Conservation (phyloP, 805 yeast species). For the Starmerella davenportii region DNA sequence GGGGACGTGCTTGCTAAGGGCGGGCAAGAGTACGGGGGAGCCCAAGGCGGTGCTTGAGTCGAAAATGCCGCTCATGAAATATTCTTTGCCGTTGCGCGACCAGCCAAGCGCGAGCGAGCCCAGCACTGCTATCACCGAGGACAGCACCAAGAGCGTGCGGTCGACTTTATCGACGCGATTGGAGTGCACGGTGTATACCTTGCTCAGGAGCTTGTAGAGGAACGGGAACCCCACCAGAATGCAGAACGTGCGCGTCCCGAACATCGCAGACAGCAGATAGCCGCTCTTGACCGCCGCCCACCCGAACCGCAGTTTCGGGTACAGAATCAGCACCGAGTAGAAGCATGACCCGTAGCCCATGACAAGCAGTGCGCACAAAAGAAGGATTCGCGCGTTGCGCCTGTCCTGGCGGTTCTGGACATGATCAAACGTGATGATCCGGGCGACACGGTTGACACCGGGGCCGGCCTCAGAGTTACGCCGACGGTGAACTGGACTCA, state of each 20-base stretch:
- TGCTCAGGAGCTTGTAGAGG: conserved; percentile 12
- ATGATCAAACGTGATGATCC: conserved; percentile 10
- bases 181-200: conserved; percentile 10
- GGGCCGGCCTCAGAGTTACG: conserved; percentile 10
- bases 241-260: conserved; percentile 17
- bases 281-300: conserved; percentile 23
- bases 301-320: conserved; percentile 19
- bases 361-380: conserved; percentile 13
- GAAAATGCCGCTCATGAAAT: conserved; percentile 15
- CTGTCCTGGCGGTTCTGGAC: conserved; percentile 10
- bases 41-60: conserved; percentile 20
- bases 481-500: conserved; percentile 11
- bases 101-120: conserved; percentile 17
- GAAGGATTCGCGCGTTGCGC: conserved; percentile 15
- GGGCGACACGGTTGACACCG: conserved; percentile 3
- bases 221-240: conserved; percentile 18
- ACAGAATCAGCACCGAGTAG: conserved; percentile 14
- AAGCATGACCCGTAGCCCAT: conserved; percentile 12
- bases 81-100: conserved; percentile 15
- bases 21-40: conserved; percentile 18
- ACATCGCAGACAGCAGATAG: conserved; percentile 19
- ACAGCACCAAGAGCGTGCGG: conserved; percentile 14
- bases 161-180: conserved; percentile 15
- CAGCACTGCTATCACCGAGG: conserved; percentile 13
- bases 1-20: conserved; percentile 20